phyloP scores from a whole-genome alignment of 331 rosid genomes.

The Stylosanthes scabra region DNA sequence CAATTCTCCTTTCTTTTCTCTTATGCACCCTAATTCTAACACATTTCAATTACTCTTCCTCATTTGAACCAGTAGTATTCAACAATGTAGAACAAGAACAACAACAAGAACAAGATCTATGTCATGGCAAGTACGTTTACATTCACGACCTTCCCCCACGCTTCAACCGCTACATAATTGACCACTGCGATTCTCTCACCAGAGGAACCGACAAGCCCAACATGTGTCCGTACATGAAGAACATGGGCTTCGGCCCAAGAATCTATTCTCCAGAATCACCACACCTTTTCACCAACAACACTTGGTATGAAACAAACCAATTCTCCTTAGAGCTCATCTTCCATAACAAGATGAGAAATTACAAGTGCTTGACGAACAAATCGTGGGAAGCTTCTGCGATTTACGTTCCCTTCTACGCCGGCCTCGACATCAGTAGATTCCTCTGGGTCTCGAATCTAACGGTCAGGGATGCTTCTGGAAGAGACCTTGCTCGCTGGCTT shows the following conservation, averaged over 20 bases:
- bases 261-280: constrained; percentile 17
- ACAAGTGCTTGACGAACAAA: constrained; percentile 67
- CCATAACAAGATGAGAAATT: constrained; percentile 69
- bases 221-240: constrained; percentile 73
- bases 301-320: constrained; percentile 81
- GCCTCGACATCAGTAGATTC: constrained; percentile 74
- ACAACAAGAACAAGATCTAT: constrained; percentile 51
- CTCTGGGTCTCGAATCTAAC: constrained; percentile 66
- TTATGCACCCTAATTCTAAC: constrained; percentile 41
- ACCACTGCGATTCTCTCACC: constrained; percentile 63
- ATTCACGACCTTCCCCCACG: constrained; percentile 67
- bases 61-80: constrained; percentile 37
- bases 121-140: constrained; percentile 69
- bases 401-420: constrained; percentile 85
- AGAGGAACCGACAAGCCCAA: constrained; percentile 64
- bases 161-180: constrained; percentile 58
- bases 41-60: constrained; percentile 57
- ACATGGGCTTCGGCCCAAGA: constrained; percentile 68
- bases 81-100: constrained; percentile 39
- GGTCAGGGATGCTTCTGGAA: constrained; percentile 62
- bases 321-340: constrained; percentile 77
- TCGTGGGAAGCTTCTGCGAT: constrained; percentile 71
- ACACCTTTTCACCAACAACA: constrained; percentile 44
- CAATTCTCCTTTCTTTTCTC: constrained; percentile 47
- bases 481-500: constrained; percentile 60